Evolutionary conservation across 176 grass and related monocot species (phyloP).

Genomic region (Bromus sterilis): DNA sequence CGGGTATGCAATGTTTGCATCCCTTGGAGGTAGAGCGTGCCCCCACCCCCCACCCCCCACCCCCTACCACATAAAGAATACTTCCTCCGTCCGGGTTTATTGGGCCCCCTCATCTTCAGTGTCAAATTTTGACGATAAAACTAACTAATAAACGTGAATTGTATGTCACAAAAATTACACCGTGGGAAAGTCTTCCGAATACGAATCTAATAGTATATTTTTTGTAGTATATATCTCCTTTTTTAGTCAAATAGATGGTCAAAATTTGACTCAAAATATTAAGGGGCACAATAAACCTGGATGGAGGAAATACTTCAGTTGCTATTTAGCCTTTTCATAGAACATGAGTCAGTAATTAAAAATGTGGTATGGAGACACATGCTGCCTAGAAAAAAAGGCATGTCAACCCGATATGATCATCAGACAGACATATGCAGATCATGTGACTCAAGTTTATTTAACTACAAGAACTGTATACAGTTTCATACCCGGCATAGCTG

Average conservation of each 20-base stretch:
- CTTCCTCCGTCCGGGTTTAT: too few relatives aligned
- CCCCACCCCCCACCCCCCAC: not conserved
- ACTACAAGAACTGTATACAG: not conserved
- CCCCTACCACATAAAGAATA: not conserved
- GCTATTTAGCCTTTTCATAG: not conserved
- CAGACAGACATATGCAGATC: not conserved
- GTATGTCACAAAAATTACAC: too few relatives aligned
- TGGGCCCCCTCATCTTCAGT: too few relatives aligned
- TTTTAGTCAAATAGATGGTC: too few relatives aligned
- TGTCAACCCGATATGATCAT: not conserved
- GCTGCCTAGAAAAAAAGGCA: not conserved
- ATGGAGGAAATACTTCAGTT: not conserved
- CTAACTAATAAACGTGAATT: too few relatives aligned
- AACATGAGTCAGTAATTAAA: not conserved
- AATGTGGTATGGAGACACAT: not conserved
- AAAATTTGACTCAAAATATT: too few relatives aligned
- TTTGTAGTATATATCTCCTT: too few relatives aligned
- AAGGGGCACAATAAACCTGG: too few relatives aligned
- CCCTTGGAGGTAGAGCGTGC: not conserved
- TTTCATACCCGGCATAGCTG: not conserved
- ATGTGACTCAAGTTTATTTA: not conserved
- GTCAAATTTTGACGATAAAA: too few relatives aligned
- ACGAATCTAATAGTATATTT: too few relatives aligned
- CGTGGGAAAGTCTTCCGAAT: too few relatives aligned
- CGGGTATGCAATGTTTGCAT: not conserved